Percentiles rank a stretch among this genome's conserved stretches.
phyloP scores from a whole-genome alignment of 1,284 basidiomycete genomes.

The Cerioporus squamosus region DNA sequence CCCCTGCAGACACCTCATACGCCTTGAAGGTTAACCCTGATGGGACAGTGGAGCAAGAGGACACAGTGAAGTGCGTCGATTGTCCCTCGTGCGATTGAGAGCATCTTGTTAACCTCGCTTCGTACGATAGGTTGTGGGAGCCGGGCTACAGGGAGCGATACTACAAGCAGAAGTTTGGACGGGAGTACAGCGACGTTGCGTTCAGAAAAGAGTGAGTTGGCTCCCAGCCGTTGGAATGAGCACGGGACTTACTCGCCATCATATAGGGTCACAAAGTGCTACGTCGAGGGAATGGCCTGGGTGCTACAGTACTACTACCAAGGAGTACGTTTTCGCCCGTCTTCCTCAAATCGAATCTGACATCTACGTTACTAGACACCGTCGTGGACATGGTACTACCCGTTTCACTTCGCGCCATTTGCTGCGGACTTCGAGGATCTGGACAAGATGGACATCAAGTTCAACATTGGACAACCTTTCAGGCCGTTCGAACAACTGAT shows the following conservation, averaged over 20 bases:
- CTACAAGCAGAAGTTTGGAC: conserved; percentile 92
- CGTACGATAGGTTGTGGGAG: conserved; percentile 78
- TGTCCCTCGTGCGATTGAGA: conserved; percentile 1
- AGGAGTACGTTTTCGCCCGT: conserved; percentile 64
- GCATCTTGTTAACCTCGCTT: conserved; percentile 13
- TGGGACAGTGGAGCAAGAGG: conserved; percentile 90
- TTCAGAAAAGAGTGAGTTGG: conserved; percentile 78
- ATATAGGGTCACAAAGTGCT: conserved; percentile 77
- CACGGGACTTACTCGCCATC: conserved; percentile 3
- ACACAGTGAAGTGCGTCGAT: conserved; percentile 83
- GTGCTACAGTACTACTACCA: conserved; percentile 99
- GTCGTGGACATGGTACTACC: conserved; percentile 99
- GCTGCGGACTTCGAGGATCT: conserved; percentile 93
- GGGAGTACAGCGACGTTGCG: conserved; percentile 72
- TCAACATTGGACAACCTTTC: conserved; percentile 86
- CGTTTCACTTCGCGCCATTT: conserved; percentile 98
- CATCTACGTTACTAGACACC: conserved; percentile 63
- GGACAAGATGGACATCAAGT: conserved; percentile 79
- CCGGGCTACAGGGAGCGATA: conserved; percentile 96
- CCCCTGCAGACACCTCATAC: conserved; percentile 45
- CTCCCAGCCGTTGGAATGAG: background rate
- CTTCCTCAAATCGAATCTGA: conserved; percentile 8
- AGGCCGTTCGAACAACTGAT: conserved; percentile 98
- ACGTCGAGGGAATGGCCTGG: conserved; percentile 96
- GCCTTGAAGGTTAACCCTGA: conserved; percentile 82